Percentiles rank a stretch among this genome's conserved stretches.
Conservation (phyloP, 331 rosid species). For the Rosa hybrid region DNA sequence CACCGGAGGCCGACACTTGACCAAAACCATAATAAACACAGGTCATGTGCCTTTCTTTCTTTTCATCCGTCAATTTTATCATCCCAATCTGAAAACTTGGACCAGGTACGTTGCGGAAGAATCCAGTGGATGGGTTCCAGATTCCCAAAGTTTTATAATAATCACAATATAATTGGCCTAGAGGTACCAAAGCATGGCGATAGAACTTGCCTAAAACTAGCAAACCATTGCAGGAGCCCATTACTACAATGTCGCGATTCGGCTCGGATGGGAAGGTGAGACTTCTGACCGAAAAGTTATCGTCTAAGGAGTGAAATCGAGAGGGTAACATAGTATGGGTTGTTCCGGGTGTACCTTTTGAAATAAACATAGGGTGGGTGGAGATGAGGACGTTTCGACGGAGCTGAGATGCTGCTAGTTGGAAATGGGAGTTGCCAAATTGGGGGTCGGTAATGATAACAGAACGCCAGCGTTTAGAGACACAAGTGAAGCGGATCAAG, state of each 20-base stretch:
- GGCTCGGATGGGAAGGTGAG: background rate
- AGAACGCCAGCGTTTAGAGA: background rate
- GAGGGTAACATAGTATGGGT: background rate
- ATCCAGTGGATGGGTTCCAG: slow-evolving; percentile 3
- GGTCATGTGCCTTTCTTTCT: background rate
- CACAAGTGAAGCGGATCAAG: background rate
- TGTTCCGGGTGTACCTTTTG: too few species aligned
- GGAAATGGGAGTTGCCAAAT: background rate
- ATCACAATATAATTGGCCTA: background rate
- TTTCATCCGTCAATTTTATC: background rate
- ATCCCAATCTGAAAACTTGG: background rate
- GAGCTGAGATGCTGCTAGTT: background rate
- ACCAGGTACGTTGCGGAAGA: background rate
- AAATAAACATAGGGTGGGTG: too few species aligned
- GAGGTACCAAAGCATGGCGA: background rate
- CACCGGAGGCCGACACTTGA: background rate
- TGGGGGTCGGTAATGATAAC: background rate
- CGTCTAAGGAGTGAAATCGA: background rate
- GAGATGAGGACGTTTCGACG: background rate
- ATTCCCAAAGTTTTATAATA: background rate
- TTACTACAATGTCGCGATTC: background rate
- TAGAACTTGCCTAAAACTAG: background rate
- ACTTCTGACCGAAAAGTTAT: background rate
- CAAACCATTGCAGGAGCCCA: slow-evolving; percentile 6
- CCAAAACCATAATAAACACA: background rate